Percentiles rank a stretch among this genome's conserved stretches.
Evolutionary conservation across 2,329 filamentous ascomycete species (phyloP).

Genomic region (Elsinoe ampelina): DNA sequence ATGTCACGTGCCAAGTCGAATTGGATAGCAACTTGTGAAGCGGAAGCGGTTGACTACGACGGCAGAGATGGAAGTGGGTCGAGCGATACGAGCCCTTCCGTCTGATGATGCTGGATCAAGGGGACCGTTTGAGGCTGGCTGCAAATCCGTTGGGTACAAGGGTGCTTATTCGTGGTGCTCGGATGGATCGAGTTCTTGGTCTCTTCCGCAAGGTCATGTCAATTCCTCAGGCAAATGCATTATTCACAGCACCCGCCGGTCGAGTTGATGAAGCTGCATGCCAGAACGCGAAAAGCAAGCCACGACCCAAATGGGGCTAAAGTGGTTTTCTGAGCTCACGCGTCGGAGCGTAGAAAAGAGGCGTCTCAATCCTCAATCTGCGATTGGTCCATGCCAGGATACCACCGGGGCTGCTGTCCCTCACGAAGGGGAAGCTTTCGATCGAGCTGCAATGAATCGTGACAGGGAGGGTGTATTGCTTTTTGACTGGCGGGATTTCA

Average conservation of each 20-base stretch:
- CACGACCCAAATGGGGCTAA: slow-evolving; percentile 1
- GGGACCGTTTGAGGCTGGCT: background rate
- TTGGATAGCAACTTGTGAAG: background rate
- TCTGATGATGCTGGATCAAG: too few relatives aligned
- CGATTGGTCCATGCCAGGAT: background rate
- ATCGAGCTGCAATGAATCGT: background rate
- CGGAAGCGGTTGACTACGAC: background rate
- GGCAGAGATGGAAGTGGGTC: background rate
- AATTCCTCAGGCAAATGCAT: background rate
- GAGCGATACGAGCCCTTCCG: background rate
- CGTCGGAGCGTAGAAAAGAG: background rate
- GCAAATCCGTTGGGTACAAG: too few relatives aligned
- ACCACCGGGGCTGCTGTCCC: background rate
- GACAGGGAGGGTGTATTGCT: background rate
- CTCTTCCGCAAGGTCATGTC: too few relatives aligned
- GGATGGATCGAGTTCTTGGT: too few relatives aligned
- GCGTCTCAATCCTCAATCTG: background rate
- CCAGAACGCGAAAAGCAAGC: background rate
- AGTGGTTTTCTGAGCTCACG: slow-evolving; percentile 5
- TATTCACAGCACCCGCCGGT: background rate
- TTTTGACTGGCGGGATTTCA: background rate
- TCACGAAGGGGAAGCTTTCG: background rate
- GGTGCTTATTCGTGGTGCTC: too few relatives aligned
- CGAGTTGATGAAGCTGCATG: background rate
- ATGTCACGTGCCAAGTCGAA: background rate